Evolutionary conservation across 1,284 basidiomycete genomes (phyloP).

Genomic region (Xanthoconium separans): DNA sequence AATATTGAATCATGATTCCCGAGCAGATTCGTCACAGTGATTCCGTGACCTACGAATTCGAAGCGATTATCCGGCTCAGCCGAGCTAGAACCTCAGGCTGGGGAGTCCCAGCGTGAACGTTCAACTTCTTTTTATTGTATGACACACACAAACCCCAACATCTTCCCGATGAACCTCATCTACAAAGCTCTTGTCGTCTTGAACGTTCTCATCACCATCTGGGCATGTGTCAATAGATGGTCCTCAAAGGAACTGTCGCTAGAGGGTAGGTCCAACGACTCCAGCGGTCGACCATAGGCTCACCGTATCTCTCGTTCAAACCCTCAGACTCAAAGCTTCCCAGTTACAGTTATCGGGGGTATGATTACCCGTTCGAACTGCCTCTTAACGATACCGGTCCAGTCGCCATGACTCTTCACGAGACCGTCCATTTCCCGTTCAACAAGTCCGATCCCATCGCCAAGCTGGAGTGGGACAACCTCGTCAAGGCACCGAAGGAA

Average conservation of each 20-base stretch:
- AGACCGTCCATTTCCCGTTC: conserved; percentile 11
- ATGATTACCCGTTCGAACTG: conserved; percentile 10
- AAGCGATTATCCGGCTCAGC: too few relatives aligned
- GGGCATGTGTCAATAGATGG: conserved; percentile 9
- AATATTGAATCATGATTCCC: too few relatives aligned
- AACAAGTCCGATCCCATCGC: conserved; percentile 10
- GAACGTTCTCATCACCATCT: conserved; percentile 7
- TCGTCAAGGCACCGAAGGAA: conserved; percentile 10
- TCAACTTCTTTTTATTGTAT: too few relatives aligned
- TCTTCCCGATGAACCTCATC: neutral
- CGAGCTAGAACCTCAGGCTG: too few relatives aligned
- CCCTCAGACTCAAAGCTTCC: neutral
- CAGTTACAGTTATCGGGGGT: conserved; percentile 8
- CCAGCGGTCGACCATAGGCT: neutral
- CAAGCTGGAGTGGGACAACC: conserved; percentile 7
- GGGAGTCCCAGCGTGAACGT: too few relatives aligned
- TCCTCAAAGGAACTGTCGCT: neutral
- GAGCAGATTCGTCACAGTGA: too few relatives aligned
- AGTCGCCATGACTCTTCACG: conserved; percentile 14
- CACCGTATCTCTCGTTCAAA: neutral
- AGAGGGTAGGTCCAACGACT: neutral
- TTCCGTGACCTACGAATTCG: too few relatives aligned
- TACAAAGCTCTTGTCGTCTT: conserved; percentile 1
- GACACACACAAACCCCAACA: too few relatives aligned
- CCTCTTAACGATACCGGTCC: neutral